Evolutionary conservation across 2,329 filamentous ascomycete species (phyloP).

Genomic region (Ophiostoma australiae): DNA sequence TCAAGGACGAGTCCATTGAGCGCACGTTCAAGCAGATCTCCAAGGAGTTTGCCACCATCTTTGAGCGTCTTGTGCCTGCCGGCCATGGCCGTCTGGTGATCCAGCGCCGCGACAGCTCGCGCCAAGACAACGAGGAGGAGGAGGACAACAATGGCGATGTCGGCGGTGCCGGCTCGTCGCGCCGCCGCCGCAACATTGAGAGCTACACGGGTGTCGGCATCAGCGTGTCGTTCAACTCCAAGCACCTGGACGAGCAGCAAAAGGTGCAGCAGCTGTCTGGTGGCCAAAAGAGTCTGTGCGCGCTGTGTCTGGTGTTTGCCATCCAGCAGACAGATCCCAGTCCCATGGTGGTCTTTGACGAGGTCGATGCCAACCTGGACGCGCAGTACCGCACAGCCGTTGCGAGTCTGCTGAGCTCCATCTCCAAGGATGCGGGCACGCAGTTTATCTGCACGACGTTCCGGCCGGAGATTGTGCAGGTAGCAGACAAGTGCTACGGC

Average conservation of each 20-base stretch:
- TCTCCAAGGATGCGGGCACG: conserved; percentile 60
- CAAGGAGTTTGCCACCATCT: conserved; percentile 85
- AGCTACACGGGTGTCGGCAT: conserved; percentile 97
- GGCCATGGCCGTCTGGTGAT: conserved; percentile 89
- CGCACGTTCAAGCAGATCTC: conserved; percentile 98
- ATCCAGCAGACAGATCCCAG: conserved; percentile 96
- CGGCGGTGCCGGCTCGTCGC: conserved; percentile 43
- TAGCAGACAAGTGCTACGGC: conserved; percentile 96
- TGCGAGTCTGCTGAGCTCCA: conserved; percentile 77
- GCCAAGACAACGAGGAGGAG: conserved; percentile 61
- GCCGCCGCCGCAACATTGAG: conserved; percentile 67
- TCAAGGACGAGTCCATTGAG: conserved; percentile 97
- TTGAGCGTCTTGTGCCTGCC: conserved; percentile 89
- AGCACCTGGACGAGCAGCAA: conserved; percentile 91
- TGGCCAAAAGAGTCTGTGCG: conserved; percentile 97
- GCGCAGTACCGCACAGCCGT: conserved; percentile 97
- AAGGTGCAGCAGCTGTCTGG: conserved; percentile 95
- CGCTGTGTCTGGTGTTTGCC: conserved; percentile 96
- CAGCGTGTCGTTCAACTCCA: conserved; percentile 96
- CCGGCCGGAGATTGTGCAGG: conserved; percentile 88
- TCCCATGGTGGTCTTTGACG: conserved; percentile 98
- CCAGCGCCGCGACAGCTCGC: conserved; percentile 76
- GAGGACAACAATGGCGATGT: conserved; percentile 60
- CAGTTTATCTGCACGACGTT: conserved; percentile 99
- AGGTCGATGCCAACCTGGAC: conserved; percentile 97